A percentile compares a stretch with the other conserved stretches of the same genome.
phyloP scores from a whole-genome alignment of 371 early-diverging fungal species.

The Apophysomyces ossiformis region DNA sequence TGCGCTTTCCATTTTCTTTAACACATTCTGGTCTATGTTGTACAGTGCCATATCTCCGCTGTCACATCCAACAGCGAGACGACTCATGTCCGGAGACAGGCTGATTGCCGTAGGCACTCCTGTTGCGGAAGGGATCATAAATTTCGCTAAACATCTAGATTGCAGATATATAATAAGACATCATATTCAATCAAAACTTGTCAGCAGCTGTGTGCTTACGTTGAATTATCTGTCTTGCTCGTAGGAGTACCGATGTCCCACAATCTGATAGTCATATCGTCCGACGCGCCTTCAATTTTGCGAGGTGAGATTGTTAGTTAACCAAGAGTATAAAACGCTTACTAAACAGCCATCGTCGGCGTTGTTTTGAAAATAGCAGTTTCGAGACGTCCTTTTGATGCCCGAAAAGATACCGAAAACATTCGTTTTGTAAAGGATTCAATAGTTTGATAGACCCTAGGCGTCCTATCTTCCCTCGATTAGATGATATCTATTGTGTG shows the following conservation, averaged over 20 bases:
- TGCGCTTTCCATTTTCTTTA: not conserved
- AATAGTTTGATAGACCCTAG: constrained; percentile 56
- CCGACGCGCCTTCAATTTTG: constrained; percentile 46
- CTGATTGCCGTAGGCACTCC: constrained; percentile 35
- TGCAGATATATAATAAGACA: not conserved
- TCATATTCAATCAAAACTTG: not conserved
- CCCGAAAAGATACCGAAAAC: constrained; percentile 61
- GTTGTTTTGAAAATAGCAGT: constrained; percentile 49
- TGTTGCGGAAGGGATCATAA: constrained; percentile 24
- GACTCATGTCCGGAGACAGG: constrained; percentile 29
- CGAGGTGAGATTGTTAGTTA: not conserved
- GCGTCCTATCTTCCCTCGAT: not conserved
- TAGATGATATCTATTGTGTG: too few species aligned
- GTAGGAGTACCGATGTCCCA: constrained; percentile 64
- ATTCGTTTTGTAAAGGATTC: constrained; percentile 55
- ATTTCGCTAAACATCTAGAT: constrained; percentile 43
- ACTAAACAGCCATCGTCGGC: constrained; percentile 62
- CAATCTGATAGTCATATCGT: constrained; percentile 56
- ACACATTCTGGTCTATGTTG: constrained; percentile 10
- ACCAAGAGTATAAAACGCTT: constrained; percentile 17
- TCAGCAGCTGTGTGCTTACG: constrained; percentile 20
- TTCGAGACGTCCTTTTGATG: constrained; percentile 49
- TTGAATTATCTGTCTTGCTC: constrained; percentile 28
- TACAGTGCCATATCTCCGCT: constrained; percentile 38
- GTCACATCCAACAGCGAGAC: constrained; percentile 36